phyloP scores from a whole-genome alignment of 768 basidiomycete species.

The Crepidotus variabilis region DNA sequence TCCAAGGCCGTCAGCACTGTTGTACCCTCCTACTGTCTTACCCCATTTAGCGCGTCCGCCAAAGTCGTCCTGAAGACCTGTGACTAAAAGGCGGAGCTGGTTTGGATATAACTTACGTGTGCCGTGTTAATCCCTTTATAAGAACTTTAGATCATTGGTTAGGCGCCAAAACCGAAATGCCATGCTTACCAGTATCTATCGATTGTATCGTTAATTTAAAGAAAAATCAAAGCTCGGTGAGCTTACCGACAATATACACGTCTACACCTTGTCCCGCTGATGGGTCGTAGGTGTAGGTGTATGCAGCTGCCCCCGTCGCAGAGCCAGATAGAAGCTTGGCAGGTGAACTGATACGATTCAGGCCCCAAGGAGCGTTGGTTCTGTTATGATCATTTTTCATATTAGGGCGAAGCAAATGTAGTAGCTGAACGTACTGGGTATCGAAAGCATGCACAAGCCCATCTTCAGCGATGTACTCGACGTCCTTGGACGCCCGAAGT shows the following conservation, averaged over 20 bases:
- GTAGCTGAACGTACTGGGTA: constrained; percentile 16
- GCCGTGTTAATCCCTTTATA: constrained; percentile 17
- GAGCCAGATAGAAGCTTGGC: background rate
- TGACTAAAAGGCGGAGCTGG: background rate
- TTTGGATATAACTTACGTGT: constrained; percentile 12
- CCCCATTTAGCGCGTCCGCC: constrained; percentile 37
- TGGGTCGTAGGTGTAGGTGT: constrained; percentile 19
- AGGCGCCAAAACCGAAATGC: background rate
- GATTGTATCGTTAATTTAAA: no score
- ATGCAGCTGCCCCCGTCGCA: constrained; percentile 12
- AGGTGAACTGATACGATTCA: constrained; percentile 22
- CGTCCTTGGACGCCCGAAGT: constrained; percentile 18
- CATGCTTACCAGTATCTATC: constrained; percentile 2
- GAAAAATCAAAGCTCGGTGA: background rate
- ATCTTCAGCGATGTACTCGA: constrained; percentile 22
- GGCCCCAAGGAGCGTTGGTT: constrained; percentile 29
- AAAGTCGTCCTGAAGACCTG: constrained; percentile 18
- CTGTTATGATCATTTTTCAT: constrained; percentile 7
- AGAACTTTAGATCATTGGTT: background rate
- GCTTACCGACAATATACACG: constrained; percentile 35
- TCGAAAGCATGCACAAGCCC: constrained; percentile 19
- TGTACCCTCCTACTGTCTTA: constrained; percentile 25
- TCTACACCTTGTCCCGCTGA: constrained; percentile 32
- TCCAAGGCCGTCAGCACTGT: constrained; percentile 32
- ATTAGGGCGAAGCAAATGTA: background rate